Conservation (phyloP, 345 rosid genomes). For the Linum tenue region DNA sequence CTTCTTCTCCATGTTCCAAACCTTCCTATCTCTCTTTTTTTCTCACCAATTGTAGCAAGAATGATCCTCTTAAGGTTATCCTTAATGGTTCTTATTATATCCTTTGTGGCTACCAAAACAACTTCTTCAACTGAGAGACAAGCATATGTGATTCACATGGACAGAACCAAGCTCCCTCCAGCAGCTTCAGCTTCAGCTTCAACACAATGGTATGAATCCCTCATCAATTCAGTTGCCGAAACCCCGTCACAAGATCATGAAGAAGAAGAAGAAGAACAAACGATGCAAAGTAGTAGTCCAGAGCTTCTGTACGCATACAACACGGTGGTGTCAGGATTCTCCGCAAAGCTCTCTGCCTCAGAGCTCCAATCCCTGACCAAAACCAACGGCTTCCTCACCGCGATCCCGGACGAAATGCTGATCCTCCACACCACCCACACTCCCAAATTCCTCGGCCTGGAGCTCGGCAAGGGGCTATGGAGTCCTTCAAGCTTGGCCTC, state of each 20-base stretch:
- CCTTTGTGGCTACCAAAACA: slow-evolving; percentile 20
- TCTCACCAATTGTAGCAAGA: slow-evolving; percentile 5
- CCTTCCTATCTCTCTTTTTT: not conserved
- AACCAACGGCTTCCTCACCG: slow-evolving; percentile 45
- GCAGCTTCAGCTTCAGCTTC: slow-evolving; percentile 10
- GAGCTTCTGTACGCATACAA: slow-evolving; percentile 48
- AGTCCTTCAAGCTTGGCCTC: slow-evolving; percentile 27
- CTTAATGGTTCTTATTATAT: slow-evolving; percentile 15
- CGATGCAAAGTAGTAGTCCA: slow-evolving; percentile 22
- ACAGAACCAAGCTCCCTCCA: slow-evolving; percentile 31
- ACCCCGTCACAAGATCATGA: slow-evolving; percentile 19
- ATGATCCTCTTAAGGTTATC: slow-evolving; percentile 19
- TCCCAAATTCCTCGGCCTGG: slow-evolving; percentile 57
- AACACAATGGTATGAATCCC: slow-evolving; percentile 28
- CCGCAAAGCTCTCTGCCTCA: slow-evolving; percentile 44
- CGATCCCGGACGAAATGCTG: slow-evolving; percentile 46
- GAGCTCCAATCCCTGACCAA: slow-evolving; percentile 40
- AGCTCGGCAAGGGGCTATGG: slow-evolving; percentile 49
- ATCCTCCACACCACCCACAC: slow-evolving; percentile 59
- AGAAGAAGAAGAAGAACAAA: slow-evolving; percentile 4
- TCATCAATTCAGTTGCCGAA: slow-evolving; percentile 29
- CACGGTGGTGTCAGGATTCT: slow-evolving; percentile 52
- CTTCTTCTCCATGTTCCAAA: too few species aligned
- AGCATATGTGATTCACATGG: slow-evolving; percentile 59
- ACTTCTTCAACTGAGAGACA: slow-evolving; percentile 26